Conservation (phyloP, 768 basidiomycete genomes). For the Clathrus columnatus region DNA sequence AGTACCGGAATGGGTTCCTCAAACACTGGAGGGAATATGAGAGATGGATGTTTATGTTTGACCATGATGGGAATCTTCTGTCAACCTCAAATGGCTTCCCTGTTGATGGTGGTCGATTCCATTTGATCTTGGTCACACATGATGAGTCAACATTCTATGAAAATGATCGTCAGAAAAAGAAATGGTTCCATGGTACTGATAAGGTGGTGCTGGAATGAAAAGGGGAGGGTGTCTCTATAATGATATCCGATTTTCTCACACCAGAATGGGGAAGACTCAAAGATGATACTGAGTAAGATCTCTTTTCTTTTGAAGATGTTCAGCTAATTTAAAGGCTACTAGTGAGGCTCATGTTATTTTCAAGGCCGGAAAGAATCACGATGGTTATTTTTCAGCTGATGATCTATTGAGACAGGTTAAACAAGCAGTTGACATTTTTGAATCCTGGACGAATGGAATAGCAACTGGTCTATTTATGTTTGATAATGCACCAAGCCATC, state of each 20-base stretch:
- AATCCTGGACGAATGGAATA: neutral
- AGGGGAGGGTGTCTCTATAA: neutral
- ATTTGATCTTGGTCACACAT: neutral
- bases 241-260: conserved; percentile 2
- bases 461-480: neutral
- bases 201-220: neutral
- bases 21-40: conserved; percentile 3
- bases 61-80: neutral
- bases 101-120: neutral
- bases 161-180: conserved; percentile 2
- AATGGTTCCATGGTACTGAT: neutral
- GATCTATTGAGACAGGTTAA: neutral
- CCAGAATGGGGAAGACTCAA: neutral
- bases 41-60: neutral
- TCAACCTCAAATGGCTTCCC: neutral
- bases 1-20: conserved; percentile 10
- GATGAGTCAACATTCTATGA: conserved; percentile 7
- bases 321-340: too few species aligned
- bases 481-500: conserved; percentile 5
- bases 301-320: too few species aligned
- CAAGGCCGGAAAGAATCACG: conserved; percentile 18
- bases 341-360: conserved; percentile 18
- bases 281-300: neutral
- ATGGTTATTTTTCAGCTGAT: conserved; percentile 22
- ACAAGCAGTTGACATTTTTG: conserved; percentile 1